Evolutionary conservation across 345 rosid genomes (phyloP).

Genomic region (Boechera divaricarpa): DNA sequence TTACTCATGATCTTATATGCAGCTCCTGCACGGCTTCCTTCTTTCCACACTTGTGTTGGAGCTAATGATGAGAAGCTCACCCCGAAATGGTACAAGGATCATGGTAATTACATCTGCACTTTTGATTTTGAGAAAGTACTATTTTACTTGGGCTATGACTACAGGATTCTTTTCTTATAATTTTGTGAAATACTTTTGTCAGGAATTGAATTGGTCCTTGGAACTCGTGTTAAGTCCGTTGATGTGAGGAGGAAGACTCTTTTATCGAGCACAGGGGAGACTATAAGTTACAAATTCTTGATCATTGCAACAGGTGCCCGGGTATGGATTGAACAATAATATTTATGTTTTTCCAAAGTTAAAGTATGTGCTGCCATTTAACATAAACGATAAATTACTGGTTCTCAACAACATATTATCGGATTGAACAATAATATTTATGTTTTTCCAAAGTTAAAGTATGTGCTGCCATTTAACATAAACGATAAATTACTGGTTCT

Average conservation of each 20-base stretch:
- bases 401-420: background rate
- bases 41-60: slow-evolving; percentile 98
- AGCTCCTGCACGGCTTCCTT: slow-evolving; percentile 94
- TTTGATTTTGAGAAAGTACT: background rate
- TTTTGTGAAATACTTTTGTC: slow-evolving; percentile 34
- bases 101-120: slow-evolving; percentile 58
- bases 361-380: background rate
- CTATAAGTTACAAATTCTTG: slow-evolving; percentile 86
- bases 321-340: slow-evolving; percentile 63
- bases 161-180: slow-evolving; percentile 7
- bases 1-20: slow-evolving; percentile 45
- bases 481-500: background rate
- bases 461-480: background rate
- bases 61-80: slow-evolving; percentile 88
- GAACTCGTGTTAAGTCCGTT: slow-evolving; percentile 87
- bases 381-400: background rate
- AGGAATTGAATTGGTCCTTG: slow-evolving; percentile 97
- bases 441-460: slow-evolving; percentile 4
- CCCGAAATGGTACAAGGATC: slow-evolving; percentile 89
- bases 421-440: slow-evolving; percentile 43
- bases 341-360: background rate
- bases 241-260: slow-evolving; percentile 90
- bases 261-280: slow-evolving; percentile 89
- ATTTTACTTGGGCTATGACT: slow-evolving; percentile 4
- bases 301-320: slow-evolving; percentile 98